Evolutionary conservation across 208 protist species (phyloP).

Genomic region (Borovskyia barvae): DNA sequence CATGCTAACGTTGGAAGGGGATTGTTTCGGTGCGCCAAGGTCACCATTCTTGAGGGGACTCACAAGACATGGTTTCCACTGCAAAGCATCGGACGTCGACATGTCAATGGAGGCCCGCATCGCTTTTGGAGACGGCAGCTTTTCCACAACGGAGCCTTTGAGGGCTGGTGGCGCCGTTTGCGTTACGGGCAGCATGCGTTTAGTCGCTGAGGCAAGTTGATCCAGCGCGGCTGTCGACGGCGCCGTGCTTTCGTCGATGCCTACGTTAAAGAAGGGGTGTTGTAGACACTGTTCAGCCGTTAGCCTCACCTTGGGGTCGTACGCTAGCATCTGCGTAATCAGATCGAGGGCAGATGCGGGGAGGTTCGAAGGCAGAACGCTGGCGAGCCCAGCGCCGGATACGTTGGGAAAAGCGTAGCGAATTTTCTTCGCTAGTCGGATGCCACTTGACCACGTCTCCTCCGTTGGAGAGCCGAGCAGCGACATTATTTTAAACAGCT

Average conservation of each 20-base stretch:
- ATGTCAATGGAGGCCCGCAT: constrained; percentile 6
- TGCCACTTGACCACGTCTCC: constrained; percentile 65
- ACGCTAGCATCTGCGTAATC: constrained; percentile 91
- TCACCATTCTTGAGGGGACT: constrained; percentile 2
- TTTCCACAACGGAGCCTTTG: neutral
- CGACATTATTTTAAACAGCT: constrained; percentile 80
- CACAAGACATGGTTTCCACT: constrained; percentile 31
- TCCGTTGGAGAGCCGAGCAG: constrained; percentile 81
- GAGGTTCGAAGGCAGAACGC: constrained; percentile 67
- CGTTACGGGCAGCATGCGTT: constrained; percentile 36
- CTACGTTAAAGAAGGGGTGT: constrained; percentile 90
- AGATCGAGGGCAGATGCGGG: constrained; percentile 92
- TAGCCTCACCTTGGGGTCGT: constrained; percentile 94
- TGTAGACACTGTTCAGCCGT: constrained; percentile 94
- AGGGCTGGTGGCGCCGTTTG: constrained; percentile 57
- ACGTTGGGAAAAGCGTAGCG: constrained; percentile 75
- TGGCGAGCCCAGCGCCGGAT: constrained; percentile 56
- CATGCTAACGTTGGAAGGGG: neutral
- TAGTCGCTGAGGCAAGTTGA: constrained; percentile 48
- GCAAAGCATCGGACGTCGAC: constrained; percentile 16
- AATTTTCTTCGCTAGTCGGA: constrained; percentile 75
- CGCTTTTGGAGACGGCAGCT: constrained; percentile 1
- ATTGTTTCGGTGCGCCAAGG: neutral
- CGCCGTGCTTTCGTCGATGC: constrained; percentile 52
- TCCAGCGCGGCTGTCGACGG: constrained; percentile 37